Conservation (phyloP, 2,329 filamentous ascomycete species). For the Colletotrichum tabaci region DNA sequence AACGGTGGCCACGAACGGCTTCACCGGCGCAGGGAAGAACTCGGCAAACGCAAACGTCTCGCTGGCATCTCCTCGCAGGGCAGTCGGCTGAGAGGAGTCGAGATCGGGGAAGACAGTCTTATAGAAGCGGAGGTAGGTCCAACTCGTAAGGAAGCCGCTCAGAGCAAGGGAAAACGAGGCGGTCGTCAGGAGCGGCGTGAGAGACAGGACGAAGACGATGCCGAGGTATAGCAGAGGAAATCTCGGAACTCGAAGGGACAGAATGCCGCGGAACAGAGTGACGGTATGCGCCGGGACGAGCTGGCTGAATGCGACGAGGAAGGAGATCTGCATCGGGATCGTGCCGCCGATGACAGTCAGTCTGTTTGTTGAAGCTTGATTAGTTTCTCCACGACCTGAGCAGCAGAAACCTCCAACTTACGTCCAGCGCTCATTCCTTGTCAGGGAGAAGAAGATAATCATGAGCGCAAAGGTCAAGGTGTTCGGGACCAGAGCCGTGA, state of each 20-base stretch:
- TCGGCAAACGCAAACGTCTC: slow-evolving; percentile 97
- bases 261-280: slow-evolving; percentile 87
- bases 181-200: slow-evolving; percentile 73
- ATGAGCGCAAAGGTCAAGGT: slow-evolving; percentile 80
- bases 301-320: slow-evolving; percentile 97
- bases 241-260: slow-evolving; percentile 87
- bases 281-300: slow-evolving; percentile 98
- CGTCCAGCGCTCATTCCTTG: slow-evolving; percentile 77
- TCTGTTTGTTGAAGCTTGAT: slow-evolving; percentile 61
- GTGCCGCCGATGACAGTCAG: slow-evolving; percentile 89
- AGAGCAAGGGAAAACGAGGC: slow-evolving; percentile 85
- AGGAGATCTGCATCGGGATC: slow-evolving; percentile 89
- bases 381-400: slow-evolving; percentile 11
- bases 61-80: slow-evolving; percentile 89
- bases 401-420: slow-evolving; percentile 59
- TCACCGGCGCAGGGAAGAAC: slow-evolving; percentile 90
- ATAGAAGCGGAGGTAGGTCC: slow-evolving; percentile 97
- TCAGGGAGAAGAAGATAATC: slow-evolving; percentile 80
- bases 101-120: slow-evolving; percentile 82
- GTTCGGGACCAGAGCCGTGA: slow-evolving; percentile 87
- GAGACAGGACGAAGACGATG: slow-evolving; percentile 75
- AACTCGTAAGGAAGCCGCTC: slow-evolving; percentile 88
- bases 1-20: slow-evolving; percentile 82
- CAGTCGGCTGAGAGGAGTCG: slow-evolving; percentile 71
- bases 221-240: slow-evolving; percentile 82